phyloP scores from a whole-genome alignment of 2,329 filamentous ascomycete species.

The Sporothrix variecibatus region DNA sequence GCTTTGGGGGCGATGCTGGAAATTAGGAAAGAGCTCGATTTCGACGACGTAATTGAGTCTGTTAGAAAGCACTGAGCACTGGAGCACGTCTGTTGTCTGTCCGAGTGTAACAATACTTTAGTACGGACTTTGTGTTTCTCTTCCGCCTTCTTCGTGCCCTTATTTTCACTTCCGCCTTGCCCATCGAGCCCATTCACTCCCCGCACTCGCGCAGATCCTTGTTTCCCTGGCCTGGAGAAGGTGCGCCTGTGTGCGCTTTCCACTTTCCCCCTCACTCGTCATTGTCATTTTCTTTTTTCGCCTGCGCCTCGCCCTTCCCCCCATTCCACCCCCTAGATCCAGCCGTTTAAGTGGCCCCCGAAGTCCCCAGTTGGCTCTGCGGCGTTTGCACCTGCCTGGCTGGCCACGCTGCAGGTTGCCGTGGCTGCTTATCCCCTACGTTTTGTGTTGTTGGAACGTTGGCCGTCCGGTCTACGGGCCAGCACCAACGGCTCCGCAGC shows the following conservation, averaged over 20 bases:
- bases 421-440: conserved; percentile 4
- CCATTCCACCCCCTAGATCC: not conserved
- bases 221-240: conserved; percentile 15
- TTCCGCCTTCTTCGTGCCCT: conserved; percentile 5
- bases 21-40: not conserved
- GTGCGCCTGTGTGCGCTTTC: not conserved
- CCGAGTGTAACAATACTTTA: no score
- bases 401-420: no score
- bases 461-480: conserved; percentile 7
- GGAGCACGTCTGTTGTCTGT: not conserved
- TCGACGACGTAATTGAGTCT: conserved; percentile 1
- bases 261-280: not conserved
- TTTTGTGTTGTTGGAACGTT: not conserved
- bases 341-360: not conserved
- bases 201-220: conserved; percentile 22
- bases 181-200: conserved; percentile 19
- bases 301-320: not conserved
- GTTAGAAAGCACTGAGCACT: not conserved
- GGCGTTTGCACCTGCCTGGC: not conserved
- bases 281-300: not conserved
- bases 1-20: not conserved
- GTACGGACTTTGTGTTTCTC: not conserved
- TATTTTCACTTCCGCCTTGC: conserved; percentile 15
- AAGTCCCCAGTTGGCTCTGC: not conserved
- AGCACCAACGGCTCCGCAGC: conserved; percentile 25